A percentile compares a stretch with the other conserved stretches of the same genome.
Evolutionary conservation across 2,329 filamentous ascomycete genomes (phyloP).

Genomic region (Dothistroma septosporum): DNA sequence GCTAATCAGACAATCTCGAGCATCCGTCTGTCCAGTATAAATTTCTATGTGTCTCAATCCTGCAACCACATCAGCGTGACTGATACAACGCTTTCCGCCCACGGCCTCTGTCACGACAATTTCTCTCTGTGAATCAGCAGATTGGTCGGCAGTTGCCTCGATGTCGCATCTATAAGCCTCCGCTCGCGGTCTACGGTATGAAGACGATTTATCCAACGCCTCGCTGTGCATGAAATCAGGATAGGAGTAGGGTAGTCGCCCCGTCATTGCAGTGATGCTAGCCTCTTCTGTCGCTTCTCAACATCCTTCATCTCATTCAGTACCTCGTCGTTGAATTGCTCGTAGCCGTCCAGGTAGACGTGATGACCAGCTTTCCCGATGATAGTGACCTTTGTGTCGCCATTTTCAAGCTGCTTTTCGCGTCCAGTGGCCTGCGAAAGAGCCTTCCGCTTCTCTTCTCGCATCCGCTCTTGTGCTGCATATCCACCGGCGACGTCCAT

Average conservation of each 20-base stretch:
- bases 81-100: too few species aligned
- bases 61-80: neutral
- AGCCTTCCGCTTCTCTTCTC: constrained; percentile 58
- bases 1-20: neutral
- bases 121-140: too few species aligned
- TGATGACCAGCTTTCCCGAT: constrained; percentile 70
- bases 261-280: constrained; percentile 10
- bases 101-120: too few species aligned
- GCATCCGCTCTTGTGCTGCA: constrained; percentile 73
- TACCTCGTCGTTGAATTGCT: constrained; percentile 66
- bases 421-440: constrained; percentile 60
- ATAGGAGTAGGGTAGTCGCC: neutral
- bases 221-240: neutral
- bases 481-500: constrained; percentile 90
- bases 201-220: neutral
- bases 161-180: neutral
- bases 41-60: neutral
- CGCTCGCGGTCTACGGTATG: neutral
- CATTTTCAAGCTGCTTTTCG: constrained; percentile 68
- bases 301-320: constrained; percentile 64
- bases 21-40: neutral
- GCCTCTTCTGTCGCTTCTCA: constrained; percentile 37
- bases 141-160: neutral
- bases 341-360: constrained; percentile 65
- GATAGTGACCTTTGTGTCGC: constrained; percentile 75